These are phyloP conservation scores for Trichopus zeylanicus DNA, from an alignment of 116 monocot genomes.

Conservation along the genomic window DNA sequence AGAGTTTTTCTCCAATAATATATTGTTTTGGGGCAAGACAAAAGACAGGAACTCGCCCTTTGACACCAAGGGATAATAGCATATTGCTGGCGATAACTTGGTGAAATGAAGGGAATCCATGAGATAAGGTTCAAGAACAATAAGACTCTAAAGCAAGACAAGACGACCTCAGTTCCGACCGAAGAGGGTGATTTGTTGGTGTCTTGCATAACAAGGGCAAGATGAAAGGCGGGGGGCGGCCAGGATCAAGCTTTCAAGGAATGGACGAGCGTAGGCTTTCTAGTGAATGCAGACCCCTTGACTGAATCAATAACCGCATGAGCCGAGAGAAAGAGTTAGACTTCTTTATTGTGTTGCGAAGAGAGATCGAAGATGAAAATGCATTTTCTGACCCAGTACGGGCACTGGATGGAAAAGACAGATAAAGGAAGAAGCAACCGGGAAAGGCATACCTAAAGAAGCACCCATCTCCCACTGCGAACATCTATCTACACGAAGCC, in stretches of 20 bases:
- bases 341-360: background rate
- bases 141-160: too few species aligned
- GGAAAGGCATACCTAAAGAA: background rate
- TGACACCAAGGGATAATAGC: too few species aligned
- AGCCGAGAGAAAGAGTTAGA: constrained; percentile 3
- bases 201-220: constrained; percentile 7
- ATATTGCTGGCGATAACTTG: too few species aligned
- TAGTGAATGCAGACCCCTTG: constrained; percentile 6
- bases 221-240: constrained; percentile 2
- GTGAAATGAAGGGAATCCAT: too few species aligned
- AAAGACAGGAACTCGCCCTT: too few species aligned
- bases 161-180: too few species aligned
- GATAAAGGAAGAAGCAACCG: background rate
- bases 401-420: background rate
- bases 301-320: constrained; percentile 5
- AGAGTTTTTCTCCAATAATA: too few species aligned
- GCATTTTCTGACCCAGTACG: background rate
- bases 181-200: constrained; percentile 6
- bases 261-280: constrained; percentile 12
- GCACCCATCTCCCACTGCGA: background rate
- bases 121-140: too few species aligned
- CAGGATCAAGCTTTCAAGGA: constrained; percentile 9
- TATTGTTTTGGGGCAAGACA: too few species aligned
- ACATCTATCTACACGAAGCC: background rate
- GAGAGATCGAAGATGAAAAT: constrained; percentile 1